These are phyloP conservation scores for Hibiscus trionum DNA, from an alignment of 345 rosid species.

Conservation along the genomic window DNA sequence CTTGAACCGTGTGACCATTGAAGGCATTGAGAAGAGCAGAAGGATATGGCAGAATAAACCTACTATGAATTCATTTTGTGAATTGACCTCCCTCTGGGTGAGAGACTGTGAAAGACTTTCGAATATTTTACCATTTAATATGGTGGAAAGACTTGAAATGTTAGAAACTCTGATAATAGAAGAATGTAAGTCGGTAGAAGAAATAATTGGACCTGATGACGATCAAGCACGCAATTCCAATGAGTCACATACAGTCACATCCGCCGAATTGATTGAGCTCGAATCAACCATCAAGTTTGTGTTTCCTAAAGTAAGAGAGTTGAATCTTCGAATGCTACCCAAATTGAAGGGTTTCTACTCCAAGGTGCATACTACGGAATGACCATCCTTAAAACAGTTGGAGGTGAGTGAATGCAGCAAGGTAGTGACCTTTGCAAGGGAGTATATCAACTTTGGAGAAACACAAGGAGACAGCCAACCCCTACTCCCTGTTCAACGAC, in stretches of 20 bases:
- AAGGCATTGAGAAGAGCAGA: neutral
- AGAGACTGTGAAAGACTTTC: neutral
- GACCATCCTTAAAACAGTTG: neutral
- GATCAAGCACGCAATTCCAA: neutral
- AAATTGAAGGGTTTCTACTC: conserved; percentile 1
- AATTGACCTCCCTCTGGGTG: neutral
- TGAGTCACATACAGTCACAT: neutral
- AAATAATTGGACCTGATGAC: neutral
- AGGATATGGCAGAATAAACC: neutral
- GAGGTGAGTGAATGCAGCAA: neutral
- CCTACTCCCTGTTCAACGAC: too few species aligned
- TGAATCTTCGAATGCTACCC: neutral
- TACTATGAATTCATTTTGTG: neutral
- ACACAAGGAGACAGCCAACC: too few species aligned
- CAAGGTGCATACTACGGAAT: conserved; percentile 3
- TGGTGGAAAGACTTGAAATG: neutral
- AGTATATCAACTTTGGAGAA: too few species aligned
- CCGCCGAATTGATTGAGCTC: neutral
- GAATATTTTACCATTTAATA: neutral
- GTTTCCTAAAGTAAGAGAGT: neutral
- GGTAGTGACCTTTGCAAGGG: too few species aligned
- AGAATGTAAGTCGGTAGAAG: neutral
- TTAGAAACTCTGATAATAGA: neutral
- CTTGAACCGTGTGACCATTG: neutral
- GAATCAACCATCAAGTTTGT: neutral